Evolutionary conservation across 176 grass and related monocot genomes (phyloP).

Genomic region (Hsuehochloa calcarea): DNA sequence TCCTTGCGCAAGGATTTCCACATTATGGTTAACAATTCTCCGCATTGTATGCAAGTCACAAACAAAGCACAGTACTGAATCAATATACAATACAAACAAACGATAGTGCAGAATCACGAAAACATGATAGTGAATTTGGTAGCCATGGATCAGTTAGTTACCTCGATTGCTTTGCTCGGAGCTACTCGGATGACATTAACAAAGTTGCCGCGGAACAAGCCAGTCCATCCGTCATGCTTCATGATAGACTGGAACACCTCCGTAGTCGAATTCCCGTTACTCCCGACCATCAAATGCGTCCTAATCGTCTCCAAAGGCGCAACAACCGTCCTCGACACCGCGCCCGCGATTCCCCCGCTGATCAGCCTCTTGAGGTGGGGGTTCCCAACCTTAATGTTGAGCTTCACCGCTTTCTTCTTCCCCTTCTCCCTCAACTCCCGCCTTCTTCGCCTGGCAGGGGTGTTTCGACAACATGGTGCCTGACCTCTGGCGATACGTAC

Average conservation of each 20-base stretch:
- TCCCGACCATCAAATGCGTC: constrained; percentile 91
- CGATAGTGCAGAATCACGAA: background rate
- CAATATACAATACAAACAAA: background rate
- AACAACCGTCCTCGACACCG: constrained; percentile 66
- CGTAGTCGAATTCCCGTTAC: constrained; percentile 58
- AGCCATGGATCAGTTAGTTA: constrained; percentile 29
- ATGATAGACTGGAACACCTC: constrained; percentile 76
- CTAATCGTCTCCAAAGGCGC: constrained; percentile 87
- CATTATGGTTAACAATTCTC: background rate
- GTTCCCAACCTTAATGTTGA: constrained; percentile 68
- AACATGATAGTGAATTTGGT: background rate
- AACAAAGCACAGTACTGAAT: background rate
- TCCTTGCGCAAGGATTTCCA: background rate
- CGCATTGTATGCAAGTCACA: background rate
- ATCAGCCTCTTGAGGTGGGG: constrained; percentile 66
- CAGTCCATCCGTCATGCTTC: constrained; percentile 81
- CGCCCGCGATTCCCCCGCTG: constrained; percentile 69
- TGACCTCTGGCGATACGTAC: constrained; percentile 37
- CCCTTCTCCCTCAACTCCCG: constrained; percentile 42
- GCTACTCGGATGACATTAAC: constrained; percentile 88
- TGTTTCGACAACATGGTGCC: constrained; percentile 19
- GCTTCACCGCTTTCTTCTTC: constrained; percentile 34
- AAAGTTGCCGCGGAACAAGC: constrained; percentile 82
- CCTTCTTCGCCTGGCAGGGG: background rate
- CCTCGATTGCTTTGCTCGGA: constrained; percentile 94